phyloP scores from a whole-genome alignment of 306 rosid species.

The Vachellia collinsii region DNA sequence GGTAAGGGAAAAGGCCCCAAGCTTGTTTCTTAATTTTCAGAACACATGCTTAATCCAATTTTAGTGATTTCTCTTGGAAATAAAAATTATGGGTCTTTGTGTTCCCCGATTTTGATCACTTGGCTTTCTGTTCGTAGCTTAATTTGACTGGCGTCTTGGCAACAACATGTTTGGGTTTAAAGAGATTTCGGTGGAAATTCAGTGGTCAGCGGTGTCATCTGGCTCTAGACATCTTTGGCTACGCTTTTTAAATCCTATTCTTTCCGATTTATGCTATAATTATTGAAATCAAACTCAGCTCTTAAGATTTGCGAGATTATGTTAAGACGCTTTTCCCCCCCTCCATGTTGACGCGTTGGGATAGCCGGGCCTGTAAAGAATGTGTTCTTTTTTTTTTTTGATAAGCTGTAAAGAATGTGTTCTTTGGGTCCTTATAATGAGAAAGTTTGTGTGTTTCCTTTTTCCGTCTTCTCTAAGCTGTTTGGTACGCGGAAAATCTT shows the following conservation, averaged over 20 bases:
- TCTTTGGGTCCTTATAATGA: slow-evolving; percentile 24
- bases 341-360: background rate
- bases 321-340: background rate
- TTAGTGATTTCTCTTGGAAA: slow-evolving; percentile 10
- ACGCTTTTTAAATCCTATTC: slow-evolving; percentile 30
- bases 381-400: background rate
- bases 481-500: background rate
- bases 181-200: slow-evolving; percentile 35
- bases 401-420: background rate
- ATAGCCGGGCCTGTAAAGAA: background rate
- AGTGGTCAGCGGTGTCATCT: slow-evolving; percentile 4
- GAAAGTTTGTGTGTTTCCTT: slow-evolving; percentile 15
- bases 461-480: background rate
- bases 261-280: slow-evolving; percentile 10
- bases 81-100: slow-evolving; percentile 33
- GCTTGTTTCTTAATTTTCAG: slow-evolving; percentile 23
- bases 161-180: slow-evolving; percentile 34
- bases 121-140: slow-evolving; percentile 25
- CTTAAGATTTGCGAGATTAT: slow-evolving; percentile 23
- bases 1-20: slow-evolving; percentile 41
- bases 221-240: slow-evolving; percentile 4
- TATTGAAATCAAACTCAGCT: slow-evolving; percentile 8
- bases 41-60: slow-evolving; percentile 36
- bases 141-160: slow-evolving; percentile 28
- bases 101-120: slow-evolving; percentile 31